A percentile compares a stretch with the other conserved stretches of the same genome.
Conservation (phyloP, 225 moss, liverwort and hornwort species). For the Thuidium tamariscinum region DNA sequence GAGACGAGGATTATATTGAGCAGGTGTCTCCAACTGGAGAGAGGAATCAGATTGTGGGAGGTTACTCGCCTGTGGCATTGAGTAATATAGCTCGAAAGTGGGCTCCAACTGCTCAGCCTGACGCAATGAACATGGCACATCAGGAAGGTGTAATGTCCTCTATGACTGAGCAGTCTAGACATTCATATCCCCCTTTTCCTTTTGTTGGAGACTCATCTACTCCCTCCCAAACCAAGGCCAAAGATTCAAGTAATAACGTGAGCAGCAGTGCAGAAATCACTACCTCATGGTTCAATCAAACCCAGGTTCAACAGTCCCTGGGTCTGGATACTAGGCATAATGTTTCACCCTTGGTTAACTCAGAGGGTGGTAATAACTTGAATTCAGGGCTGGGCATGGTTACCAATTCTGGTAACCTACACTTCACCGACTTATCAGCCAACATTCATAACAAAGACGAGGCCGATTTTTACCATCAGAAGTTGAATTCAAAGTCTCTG, state of each 20-base stretch:
- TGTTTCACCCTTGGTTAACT: slow-evolving; percentile 26
- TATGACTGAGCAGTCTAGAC: slow-evolving; percentile 26
- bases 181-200: slow-evolving; percentile 36
- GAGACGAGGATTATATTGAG: slow-evolving; percentile 30
- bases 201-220: slow-evolving; percentile 31
- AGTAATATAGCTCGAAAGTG: slow-evolving; percentile 41
- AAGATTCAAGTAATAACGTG: slow-evolving; percentile 23
- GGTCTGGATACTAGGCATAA: slow-evolving; percentile 33
- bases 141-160: slow-evolving; percentile 24
- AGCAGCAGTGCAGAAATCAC: slow-evolving; percentile 40
- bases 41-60: slow-evolving; percentile 26
- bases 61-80: slow-evolving; percentile 17
- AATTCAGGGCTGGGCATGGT: slow-evolving; percentile 35
- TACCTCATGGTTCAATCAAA: slow-evolving; percentile 38
- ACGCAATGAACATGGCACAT: slow-evolving; percentile 29
- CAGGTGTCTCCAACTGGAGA: slow-evolving; percentile 36
- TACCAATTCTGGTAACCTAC: slow-evolving; percentile 22
- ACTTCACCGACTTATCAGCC: slow-evolving; percentile 10
- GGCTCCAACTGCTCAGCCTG: slow-evolving; percentile 32
- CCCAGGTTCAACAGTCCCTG: slow-evolving; percentile 31
- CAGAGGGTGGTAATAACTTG: slow-evolving; percentile 24
- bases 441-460: slow-evolving; percentile 27
- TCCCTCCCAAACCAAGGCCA: slow-evolving; percentile 15
- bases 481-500: slow-evolving; percentile 11
- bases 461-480: slow-evolving; percentile 22